Conservation (phyloP, 345 rosid species). For the Litchi chinensis region DNA sequence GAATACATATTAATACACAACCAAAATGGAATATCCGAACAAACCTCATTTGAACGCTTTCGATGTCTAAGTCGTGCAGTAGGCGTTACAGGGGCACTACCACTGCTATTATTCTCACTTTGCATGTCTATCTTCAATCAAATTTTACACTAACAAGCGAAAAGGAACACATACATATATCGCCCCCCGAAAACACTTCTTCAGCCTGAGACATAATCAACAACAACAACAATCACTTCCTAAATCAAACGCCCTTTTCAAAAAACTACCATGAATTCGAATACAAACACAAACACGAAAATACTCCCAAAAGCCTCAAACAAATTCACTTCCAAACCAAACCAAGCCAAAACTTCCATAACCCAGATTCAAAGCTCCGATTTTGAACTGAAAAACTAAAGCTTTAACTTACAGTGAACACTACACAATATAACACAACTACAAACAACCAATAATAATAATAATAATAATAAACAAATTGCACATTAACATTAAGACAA, state of each 20-base stretch:
- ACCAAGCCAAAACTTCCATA: neutral
- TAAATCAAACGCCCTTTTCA: neutral
- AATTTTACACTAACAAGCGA: slow-evolving; percentile 12
- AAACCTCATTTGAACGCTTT: slow-evolving; percentile 71
- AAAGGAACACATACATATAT: slow-evolving; percentile 11
- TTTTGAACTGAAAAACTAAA: neutral
- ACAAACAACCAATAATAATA: neutral
- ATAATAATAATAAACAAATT: neutral
- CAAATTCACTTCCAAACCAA: neutral
- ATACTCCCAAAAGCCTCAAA: neutral
- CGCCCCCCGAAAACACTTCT: neutral
- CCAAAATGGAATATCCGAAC: slow-evolving; percentile 11
- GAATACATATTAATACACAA: neutral
- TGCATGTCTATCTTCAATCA: slow-evolving; percentile 51
- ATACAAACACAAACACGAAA: too few species aligned
- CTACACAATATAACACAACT: neutral
- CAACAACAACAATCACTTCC: neutral
- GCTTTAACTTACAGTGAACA: neutral
- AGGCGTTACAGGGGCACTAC: slow-evolving; percentile 48
- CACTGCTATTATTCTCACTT: slow-evolving; percentile 46
- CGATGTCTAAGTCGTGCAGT: slow-evolving; percentile 62
- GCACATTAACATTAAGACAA: neutral
- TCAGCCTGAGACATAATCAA: slow-evolving; percentile 6
- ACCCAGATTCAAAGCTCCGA: slow-evolving; percentile 11
- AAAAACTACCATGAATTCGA: neutral